Base-by-base conservation (phyloP, 345 rosid species). In the Eutrema yunnanense region DNA sequence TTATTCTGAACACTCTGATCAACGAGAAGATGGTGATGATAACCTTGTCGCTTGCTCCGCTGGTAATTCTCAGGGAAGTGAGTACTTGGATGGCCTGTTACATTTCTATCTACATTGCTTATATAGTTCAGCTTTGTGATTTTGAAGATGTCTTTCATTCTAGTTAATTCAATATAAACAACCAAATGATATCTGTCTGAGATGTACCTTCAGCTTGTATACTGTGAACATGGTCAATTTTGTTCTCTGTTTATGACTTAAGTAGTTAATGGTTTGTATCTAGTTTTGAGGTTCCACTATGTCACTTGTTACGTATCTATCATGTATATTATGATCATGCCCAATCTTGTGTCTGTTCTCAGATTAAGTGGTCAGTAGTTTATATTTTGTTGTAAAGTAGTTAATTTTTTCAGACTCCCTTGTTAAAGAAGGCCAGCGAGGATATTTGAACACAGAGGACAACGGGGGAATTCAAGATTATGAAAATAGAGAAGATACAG, bases 21-120 rank as follows among this genome's bases (percentile, higher is more conserved):
- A 88, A 80, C 84, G 72, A 77, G 87, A 87, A 44, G 94, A 84
- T 54, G 89, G 79, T 4, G 85, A 86, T 79, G 91, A 86, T 68
- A 84, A 84, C 81, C 72, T 82, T 81, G 85, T 86, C 38, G 76
- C 79, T 52, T 84, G 49, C 67, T 79, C 83, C 33, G 73, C 82
- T 80, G 91, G 85, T 83, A 84, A 78, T 83, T 81, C 88, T 60
- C 79, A 80, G 68, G 84, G 87, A 79, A 81, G 89, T 91, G 82
- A 84, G 90, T 82, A 79, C 44, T 27, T 55, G 9, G 71, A 70
- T 74, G 62, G 34, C 46, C 49, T 68, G 56, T 55, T 65, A 50
- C 60, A 58, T 65, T 65, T 33, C 41, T 33, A 55, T 33, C 26
- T 22, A 22, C 26, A 22, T 22, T 22, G 26, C 26, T 22, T 22